Base-by-base conservation (phyloP, 73 alveolate genomes). In the Paramecium caudatum region DNA sequence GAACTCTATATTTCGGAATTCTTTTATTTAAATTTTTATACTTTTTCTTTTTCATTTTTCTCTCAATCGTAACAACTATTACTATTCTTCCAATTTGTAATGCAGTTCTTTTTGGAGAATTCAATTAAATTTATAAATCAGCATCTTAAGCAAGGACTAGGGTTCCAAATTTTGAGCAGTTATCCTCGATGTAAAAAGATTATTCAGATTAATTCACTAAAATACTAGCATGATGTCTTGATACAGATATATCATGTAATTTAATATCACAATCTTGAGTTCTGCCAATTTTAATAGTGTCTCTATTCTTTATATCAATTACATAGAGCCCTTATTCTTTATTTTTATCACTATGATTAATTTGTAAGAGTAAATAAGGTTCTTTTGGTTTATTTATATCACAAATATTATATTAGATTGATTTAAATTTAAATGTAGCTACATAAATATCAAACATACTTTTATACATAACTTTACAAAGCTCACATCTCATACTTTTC, bases 161-260 rank as follows among this genome's bases (percentile, higher is more conserved):
- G 37, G 96, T 92, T 48, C 96, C 96, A 55, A 92, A 92, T 43
- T 92, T 92, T 27, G 94, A 82, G 81, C 92, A 47, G 17, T 90
- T 46, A 37, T 92, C 96, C 41, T 92, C 94, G n/a, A 92, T 17
- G 36, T 37, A 90, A 45, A 92, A 90, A 3, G 88, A 74, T 45
- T 74, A 74, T 43, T 86, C 70, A 23, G 36, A 21, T 63, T 86
- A 62, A 27, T 86, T 70, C 17, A 65, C 55, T 12, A 70, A 61
- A 6, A 96, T 90, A 17, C 94, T 82, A 55, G 97, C 97, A 82
- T 94, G 97, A 33, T 69, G 82, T 82, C 97, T 88, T 17, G 96
- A 92, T 1, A 94, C 97, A 10, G 97, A 94, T 15, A 94, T 94
- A 55, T 94, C 97, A 90, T 90, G 94, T 1, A 94, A 88, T 63